Evolutionary conservation across 129 eudicot genomes (phyloP), one percentile per base, ranked within the genome.

Genomic region (Escallonia herrerae): DNA sequence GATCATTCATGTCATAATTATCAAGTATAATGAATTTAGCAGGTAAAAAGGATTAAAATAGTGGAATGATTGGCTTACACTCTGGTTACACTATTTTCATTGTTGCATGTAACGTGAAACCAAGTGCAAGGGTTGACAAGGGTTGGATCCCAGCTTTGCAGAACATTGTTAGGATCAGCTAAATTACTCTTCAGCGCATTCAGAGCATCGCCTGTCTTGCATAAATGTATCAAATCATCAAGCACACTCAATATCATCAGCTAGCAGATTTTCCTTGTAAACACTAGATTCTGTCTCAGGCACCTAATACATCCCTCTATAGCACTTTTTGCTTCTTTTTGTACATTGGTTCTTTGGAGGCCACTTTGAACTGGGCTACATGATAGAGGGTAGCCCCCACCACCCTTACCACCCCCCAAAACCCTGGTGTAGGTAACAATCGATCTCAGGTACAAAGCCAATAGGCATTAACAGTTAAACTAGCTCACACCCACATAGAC

Each of bases 101-200:
- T 76, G 72, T 89, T 79, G 81, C 96, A 89, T 2, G 96, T 83
- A 46, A 89, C 90, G 64, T 89, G 95, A 78, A 89, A 89, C 96
- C 96, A 89, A 63, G 95, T 89, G 75, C 96, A 89, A 2, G 96
- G 96, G 69, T 89, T 89, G 44, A 89, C 96, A 73, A 89, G 88
- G 7, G 96, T 89, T 1, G 95, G 79, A 75, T 89, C 96, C 96
- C 96, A 89, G 77, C 96, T 89, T 81, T 89, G 90, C 22, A 89
- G 83, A 68, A 89, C 90, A 71, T 79, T 83, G 71, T 83, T 89
- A 50, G 96, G 96, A 82, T 89, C 96, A 33, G 76, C 75, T 68
- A 89, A 83, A 56, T 74, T 82, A 59, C 75, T 80, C 81, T 70
- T 86, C 62, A 85, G 74, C n/a, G 96, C 88, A 75, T 81, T 81